phyloP scores from a whole-genome alignment of 1,284 basidiomycete genomes.

The Ustilago shanxiensis region DNA sequence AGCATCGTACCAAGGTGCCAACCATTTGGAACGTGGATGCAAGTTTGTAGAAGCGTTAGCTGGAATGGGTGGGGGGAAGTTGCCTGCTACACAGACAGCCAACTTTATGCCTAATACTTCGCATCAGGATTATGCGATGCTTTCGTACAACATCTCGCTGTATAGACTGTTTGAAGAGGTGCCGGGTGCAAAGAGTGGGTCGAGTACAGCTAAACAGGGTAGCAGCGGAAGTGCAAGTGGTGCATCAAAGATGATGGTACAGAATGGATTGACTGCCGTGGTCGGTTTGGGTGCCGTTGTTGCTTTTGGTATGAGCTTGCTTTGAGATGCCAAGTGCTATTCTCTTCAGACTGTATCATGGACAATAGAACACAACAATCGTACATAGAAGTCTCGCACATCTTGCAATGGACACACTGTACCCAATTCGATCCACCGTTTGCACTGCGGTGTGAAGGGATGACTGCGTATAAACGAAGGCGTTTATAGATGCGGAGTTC shows the following conservation, averaged over 20 bases:
- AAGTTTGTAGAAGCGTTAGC: slow-evolving; percentile 50
- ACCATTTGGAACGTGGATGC: slow-evolving; percentile 59
- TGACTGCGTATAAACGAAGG: slow-evolving; percentile 6
- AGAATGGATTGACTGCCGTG: not conserved
- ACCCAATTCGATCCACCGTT: not conserved
- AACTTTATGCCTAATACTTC: slow-evolving; percentile 60
- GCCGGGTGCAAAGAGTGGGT: slow-evolving; percentile 4
- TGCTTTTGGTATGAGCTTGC: not conserved
- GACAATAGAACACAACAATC: too few species aligned
- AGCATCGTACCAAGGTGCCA: slow-evolving; percentile 57
- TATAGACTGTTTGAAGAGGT: slow-evolving; percentile 54
- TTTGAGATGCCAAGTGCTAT: not conserved
- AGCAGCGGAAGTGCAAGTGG: slow-evolving; percentile 1
- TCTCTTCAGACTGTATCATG: too few species aligned
- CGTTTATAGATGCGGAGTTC: not conserved
- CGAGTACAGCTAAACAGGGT: slow-evolving; percentile 10
- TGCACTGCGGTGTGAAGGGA: not conserved
- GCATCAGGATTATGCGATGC: slow-evolving; percentile 66
- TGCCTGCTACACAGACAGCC: slow-evolving; percentile 57
- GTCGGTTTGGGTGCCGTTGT: not conserved
- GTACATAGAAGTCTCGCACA: too few species aligned
- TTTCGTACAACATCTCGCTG: slow-evolving; percentile 52
- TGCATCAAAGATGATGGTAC: not conserved
- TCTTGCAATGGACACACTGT: too few species aligned
- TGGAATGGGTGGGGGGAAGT: slow-evolving; percentile 15